Evolutionary conservation across 106 monocot genomes (phyloP), one percentile per base, ranked within the genome.

Genomic region (Vanilla planifolia): DNA sequence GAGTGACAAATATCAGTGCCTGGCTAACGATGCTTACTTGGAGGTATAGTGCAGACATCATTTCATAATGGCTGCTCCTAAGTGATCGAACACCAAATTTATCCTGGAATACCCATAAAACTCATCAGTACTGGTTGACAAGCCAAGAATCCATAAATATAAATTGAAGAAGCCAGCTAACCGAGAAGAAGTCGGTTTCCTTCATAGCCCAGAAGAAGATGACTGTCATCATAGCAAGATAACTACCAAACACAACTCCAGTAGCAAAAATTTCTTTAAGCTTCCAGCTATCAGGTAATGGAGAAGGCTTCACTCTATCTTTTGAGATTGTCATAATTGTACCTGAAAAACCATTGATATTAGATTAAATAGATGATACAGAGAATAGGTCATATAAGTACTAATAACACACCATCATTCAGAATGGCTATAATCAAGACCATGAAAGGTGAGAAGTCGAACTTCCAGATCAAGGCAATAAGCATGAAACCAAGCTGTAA

Each of bases 271-370:
- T 84, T 45, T 84, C 84, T 55, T 79, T 60, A 4, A 84, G 72
- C 64, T 84, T 84, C 84, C 84, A 84, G 68, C 84, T 84, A 55
- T 84, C 84, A 22, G 84, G 84, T 43, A 79, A 61, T n/a, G 84
- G 84, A 55, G 84, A 84, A 65, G 84, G 79, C 50, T 79, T 84
- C 56, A 84, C 84, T 56, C 79, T 68, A 57, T 84, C 84, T 60
- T 84, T 84, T 43, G 84, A 84, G 56, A 84, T 84, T 13, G 84
- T 84, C 84, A 84, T 84, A 40, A 84, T 84, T 25, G 79, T 84
- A 58, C 84, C 84, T 84, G 53, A 62, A 3, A 30, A 62, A 40
- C n/a, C 9, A 9, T 19, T 6, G 13, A 14, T 17, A 27, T 37
- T 28, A 4, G 22, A 53, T 50, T 37, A 24, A 33, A 33, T 24